Conservation (phyloP, 441 rosid genomes). For the Pelargonium australe region DNA sequence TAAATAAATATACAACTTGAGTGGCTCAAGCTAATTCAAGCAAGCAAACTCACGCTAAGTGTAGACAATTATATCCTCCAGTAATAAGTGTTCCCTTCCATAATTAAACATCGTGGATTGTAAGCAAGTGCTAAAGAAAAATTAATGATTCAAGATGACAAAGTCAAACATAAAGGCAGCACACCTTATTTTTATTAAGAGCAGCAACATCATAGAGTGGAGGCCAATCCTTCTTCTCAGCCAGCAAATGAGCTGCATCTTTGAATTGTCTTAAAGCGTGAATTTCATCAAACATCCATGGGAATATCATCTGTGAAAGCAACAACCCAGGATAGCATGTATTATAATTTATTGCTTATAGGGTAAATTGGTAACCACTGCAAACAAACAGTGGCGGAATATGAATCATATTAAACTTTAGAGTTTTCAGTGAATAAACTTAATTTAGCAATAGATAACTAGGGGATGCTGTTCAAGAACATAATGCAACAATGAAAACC, state of each 20-base stretch:
- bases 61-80: background rate
- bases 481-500: background rate
- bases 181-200: slow-evolving; percentile 60
- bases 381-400: slow-evolving; percentile 8
- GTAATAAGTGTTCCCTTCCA: background rate
- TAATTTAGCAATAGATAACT: background rate
- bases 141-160: slow-evolving; percentile 1
- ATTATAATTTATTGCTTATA: background rate
- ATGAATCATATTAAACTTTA: background rate
- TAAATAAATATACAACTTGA: background rate
- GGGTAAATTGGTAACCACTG: background rate
- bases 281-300: slow-evolving; percentile 92
- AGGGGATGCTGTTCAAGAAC: background rate
- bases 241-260: slow-evolving; percentile 56
- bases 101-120: background rate
- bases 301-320: slow-evolving; percentile 64
- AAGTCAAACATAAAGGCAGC: slow-evolving; percentile 6
- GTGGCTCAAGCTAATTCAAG: background rate
- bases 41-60: background rate
- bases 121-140: background rate
- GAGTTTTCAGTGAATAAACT: background rate
- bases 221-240: slow-evolving; percentile 82
- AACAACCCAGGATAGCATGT: slow-evolving; percentile 8
- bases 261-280: slow-evolving; percentile 62
- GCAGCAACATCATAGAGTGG: slow-evolving; percentile 44